A percentile compares a stretch with the other conserved stretches of the same genome.
phyloP scores from a whole-genome alignment of 163 green algal species.

The Scenedesmus sp. region DNA sequence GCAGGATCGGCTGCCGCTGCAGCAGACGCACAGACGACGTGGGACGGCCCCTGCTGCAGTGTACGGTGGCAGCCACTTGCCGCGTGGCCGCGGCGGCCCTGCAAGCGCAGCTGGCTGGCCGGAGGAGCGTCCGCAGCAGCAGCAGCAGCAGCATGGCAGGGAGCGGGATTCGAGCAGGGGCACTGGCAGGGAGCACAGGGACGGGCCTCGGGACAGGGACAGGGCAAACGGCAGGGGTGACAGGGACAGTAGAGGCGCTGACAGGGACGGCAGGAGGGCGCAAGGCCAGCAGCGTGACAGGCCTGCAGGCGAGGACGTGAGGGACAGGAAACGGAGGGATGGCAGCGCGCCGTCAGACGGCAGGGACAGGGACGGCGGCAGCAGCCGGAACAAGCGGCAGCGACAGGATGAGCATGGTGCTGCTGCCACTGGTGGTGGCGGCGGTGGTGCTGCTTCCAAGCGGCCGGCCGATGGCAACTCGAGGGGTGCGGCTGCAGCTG shows the following conservation, averaged over 20 bases:
- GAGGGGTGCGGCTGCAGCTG: neutral
- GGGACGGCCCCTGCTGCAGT: neutral
- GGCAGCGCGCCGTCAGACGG: neutral
- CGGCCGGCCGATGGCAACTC: neutral
- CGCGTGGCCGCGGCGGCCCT: neutral
- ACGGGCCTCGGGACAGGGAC: neutral
- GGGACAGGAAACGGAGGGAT: neutral
- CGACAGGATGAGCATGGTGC: neutral
- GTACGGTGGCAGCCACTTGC: neutral
- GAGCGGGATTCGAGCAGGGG: neutral
- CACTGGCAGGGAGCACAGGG: neutral
- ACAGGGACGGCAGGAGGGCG: neutral
- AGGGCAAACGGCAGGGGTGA: neutral
- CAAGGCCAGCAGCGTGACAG: neutral
- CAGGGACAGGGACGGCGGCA: constrained; percentile 11
- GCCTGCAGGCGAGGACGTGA: neutral
- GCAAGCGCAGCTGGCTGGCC: neutral
- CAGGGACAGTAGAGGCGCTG: neutral
- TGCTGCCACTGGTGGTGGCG: neutral
- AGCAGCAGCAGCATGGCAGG: constrained; percentile 41
- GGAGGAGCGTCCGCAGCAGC: neutral
- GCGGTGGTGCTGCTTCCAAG: neutral
- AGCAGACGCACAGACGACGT: neutral
- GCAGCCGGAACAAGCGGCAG: constrained; percentile 19
- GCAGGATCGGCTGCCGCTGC: neutral